Evolutionary conservation across 1,139 yeast species (phyloP), one percentile per base, ranked within the genome.

Genomic region (Yamadazyma kanchanaburiensis): DNA sequence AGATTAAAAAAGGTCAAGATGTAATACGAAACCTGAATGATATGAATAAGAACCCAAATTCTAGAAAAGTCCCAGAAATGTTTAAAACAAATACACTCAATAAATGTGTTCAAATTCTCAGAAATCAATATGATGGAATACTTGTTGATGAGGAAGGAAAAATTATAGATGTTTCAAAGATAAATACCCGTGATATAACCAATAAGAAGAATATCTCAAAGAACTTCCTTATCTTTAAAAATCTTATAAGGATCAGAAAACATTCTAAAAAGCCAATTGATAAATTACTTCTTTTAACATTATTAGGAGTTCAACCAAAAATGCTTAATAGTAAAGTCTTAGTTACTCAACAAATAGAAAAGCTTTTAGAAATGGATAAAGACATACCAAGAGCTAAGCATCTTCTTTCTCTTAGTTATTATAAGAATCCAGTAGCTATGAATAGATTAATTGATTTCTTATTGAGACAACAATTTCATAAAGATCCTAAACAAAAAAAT

Each of bases 381-480:
- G 53, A 55, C 30, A 40, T 63, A 0, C 62, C 59, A 20, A 68
- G 83, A 36, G 89, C 91, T 0, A 42, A 69, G 11, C 63, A 64
- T 37, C 52, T 80, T 15, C 68, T 76, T 5, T 63, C 66, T 28
- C 39, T 80, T 16, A 78, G 58, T 5, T 34, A 44, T 5, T 31
- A 39, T 0, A 60, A 67, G 19, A 85, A 85, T 7, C 48, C 64
- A 0, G 84, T 77, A 17, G 84, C 76, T 0, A 70, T 77, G 76
- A 83, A 83, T 39, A 62, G 70, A 11, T 64, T 83, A 1, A 51
- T 76, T 46, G 66, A 70, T 37, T 69, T 74, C 60, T 58, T 67
- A 21, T 51, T 79, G 9, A 53, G 55, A 6, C 52, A 58, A 19
- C 4, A 15, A 17, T 4, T 9, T 12, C 6, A 6, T 7, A 14